Evolutionary conservation across 2,329 filamentous ascomycete genomes (phyloP).

Genomic region (Cladophialophora exuberans): DNA sequence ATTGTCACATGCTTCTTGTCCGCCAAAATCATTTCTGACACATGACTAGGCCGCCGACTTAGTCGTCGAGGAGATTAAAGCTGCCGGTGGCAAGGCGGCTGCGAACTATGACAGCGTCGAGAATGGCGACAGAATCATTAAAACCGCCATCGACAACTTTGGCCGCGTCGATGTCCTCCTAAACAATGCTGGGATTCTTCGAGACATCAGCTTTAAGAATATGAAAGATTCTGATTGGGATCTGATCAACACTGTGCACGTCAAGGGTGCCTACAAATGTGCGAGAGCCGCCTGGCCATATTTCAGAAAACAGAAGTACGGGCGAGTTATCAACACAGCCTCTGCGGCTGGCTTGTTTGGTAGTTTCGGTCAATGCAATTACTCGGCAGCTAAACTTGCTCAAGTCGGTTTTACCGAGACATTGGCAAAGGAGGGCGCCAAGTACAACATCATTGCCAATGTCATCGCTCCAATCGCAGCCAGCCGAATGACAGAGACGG

Average conservation of each 20-base stretch:
- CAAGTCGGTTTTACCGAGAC: conserved; percentile 98
- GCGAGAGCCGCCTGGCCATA: conserved; percentile 92
- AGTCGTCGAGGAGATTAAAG: conserved; percentile 61
- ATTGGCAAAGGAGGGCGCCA: conserved; percentile 92
- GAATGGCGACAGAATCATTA: conserved; percentile 92
- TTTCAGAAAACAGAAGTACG: conserved; percentile 99
- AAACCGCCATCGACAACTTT: conserved; percentile 53
- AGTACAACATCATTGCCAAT: conserved; percentile 97
- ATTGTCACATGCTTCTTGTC: conserved; percentile 58
- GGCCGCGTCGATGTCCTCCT: conserved; percentile 87
- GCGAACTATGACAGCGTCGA: conserved; percentile 90
- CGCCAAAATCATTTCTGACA: conserved; percentile 59
- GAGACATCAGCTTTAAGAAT: conserved; percentile 97
- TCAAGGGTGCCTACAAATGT: conserved; percentile 94
- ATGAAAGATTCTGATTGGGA: conserved; percentile 98
- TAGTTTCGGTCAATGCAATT: conserved; percentile 94
- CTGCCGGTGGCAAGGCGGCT: conserved; percentile 89
- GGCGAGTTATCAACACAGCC: conserved; percentile 92
- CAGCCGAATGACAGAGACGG: conserved; percentile 90
- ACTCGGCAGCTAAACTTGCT: conserved; percentile 93
- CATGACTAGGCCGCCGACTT: conserved; percentile 60
- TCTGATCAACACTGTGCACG: conserved; percentile 87
- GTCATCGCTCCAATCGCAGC: conserved; percentile 94
- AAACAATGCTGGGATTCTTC: conserved; percentile 96
- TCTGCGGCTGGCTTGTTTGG: conserved; percentile 96